phyloP scores from a whole-genome alignment of 2,329 filamentous ascomycete genomes.

The Cladosporium colombiae region DNA sequence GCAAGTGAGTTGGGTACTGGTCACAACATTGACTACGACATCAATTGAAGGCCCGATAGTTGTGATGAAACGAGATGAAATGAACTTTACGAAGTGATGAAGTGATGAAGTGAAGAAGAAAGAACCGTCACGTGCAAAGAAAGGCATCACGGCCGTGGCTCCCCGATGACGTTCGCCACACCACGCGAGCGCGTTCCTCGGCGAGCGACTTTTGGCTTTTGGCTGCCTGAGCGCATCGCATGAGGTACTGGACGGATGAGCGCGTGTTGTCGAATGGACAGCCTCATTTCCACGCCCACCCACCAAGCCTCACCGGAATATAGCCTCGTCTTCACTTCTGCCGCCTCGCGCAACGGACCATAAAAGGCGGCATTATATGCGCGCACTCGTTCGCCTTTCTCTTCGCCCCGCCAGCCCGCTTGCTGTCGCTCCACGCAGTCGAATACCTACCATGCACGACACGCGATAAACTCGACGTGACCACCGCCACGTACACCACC shows the following conservation, averaged over 20 bases:
- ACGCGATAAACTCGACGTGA: constrained; percentile 10
- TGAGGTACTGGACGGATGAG: background rate
- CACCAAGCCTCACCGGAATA: background rate
- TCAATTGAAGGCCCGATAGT: background rate
- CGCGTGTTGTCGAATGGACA: background rate
- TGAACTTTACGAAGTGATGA: background rate
- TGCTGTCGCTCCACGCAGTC: background rate
- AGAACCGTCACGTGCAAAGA: background rate
- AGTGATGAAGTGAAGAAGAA: background rate
- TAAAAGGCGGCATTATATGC: background rate
- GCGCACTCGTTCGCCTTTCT: background rate
- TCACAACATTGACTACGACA: background rate
- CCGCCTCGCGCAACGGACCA: background rate
- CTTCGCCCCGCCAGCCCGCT: background rate
- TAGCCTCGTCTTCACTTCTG: background rate
- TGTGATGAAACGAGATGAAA: background rate
- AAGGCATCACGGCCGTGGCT: background rate
- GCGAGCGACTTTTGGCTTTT: background rate
- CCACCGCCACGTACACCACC: background rate
- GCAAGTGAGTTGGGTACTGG: background rate
- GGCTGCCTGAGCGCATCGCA: background rate
- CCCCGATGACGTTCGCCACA: constrained; percentile 1
- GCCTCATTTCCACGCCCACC: background rate
- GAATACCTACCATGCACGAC: background rate
- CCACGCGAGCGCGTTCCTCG: background rate